phyloP scores from a whole-genome alignment of 345 rosid genomes.

The Salix dunnii region DNA sequence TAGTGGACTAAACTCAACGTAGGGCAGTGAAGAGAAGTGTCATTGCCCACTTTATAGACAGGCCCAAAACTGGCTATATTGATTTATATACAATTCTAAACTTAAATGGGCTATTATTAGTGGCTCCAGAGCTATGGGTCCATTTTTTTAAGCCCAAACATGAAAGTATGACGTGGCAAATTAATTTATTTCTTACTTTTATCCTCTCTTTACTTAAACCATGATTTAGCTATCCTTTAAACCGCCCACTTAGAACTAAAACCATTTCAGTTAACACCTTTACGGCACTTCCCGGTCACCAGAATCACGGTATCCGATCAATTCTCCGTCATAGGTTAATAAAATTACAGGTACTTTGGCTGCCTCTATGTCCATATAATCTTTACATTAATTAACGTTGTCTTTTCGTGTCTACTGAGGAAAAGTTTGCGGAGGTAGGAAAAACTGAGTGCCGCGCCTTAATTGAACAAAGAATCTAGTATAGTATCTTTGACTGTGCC shows the following conservation, averaged over 20 bases:
- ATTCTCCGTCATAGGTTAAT: not conserved
- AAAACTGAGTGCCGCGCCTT: not conserved
- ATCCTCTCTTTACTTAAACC: not conserved
- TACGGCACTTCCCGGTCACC: slow-evolving; percentile 3
- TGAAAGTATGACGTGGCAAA: not conserved
- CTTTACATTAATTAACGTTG: not conserved
- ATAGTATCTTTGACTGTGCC: not conserved
- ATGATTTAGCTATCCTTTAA: not conserved
- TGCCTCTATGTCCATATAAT: not conserved
- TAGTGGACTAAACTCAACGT: not conserved
- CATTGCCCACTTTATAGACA: not conserved
- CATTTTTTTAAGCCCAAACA: not conserved
- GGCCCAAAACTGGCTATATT: not conserved
- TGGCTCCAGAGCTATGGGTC: not conserved
- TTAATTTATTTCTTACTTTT: not conserved
- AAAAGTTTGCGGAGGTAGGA: not conserved
- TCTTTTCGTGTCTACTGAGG: not conserved
- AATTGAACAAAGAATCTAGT: not conserved
- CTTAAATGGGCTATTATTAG: not conserved
- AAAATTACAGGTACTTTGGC: not conserved
- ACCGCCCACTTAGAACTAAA: not conserved
- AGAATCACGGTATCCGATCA: not conserved
- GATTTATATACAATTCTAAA: not conserved
- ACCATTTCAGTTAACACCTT: not conserved
- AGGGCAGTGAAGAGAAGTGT: not conserved